phyloP scores from a whole-genome alignment of 345 rosid species.

The Lepidium sativum region DNA sequence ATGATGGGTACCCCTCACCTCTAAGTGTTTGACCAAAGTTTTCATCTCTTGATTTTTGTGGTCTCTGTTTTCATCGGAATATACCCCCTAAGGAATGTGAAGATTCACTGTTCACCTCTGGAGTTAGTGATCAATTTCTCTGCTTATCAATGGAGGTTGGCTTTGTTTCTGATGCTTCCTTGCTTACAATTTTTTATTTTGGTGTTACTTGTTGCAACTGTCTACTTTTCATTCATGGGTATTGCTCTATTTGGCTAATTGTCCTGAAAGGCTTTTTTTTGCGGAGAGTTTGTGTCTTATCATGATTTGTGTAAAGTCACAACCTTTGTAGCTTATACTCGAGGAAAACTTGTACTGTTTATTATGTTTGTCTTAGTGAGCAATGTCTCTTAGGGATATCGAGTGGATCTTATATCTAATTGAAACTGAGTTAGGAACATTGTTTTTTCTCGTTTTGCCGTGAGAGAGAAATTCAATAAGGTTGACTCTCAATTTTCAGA shows the following conservation, averaged over 20 bases:
- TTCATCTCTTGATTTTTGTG: not conserved
- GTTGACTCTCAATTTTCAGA: constrained; percentile 15
- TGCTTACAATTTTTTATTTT: not conserved
- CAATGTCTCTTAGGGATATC: not conserved
- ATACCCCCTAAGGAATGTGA: not conserved
- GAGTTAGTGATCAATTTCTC: not conserved
- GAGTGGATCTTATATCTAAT: not conserved
- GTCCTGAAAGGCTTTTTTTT: not conserved
- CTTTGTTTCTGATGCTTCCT: not conserved
- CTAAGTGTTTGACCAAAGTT: constrained; percentile 26
- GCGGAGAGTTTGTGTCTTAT: not conserved
- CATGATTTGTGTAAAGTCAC: not conserved
- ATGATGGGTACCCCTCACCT: constrained; percentile 23
- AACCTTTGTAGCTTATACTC: not conserved
- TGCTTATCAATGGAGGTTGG: constrained; percentile 20
- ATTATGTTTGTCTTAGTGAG: not conserved
- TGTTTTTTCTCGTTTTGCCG: not conserved
- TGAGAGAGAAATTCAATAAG: not conserved
- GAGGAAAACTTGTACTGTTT: not conserved
- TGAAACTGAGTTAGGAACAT: not conserved
- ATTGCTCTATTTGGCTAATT: not conserved
- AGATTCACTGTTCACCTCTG: constrained; percentile 7
- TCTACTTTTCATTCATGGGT: not conserved
- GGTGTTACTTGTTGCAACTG: not conserved
- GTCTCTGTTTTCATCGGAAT: constrained; percentile 1